phyloP scores from a whole-genome alignment of 495 filamentous ascomycete genomes.

The Penicillium antarcticum region DNA sequence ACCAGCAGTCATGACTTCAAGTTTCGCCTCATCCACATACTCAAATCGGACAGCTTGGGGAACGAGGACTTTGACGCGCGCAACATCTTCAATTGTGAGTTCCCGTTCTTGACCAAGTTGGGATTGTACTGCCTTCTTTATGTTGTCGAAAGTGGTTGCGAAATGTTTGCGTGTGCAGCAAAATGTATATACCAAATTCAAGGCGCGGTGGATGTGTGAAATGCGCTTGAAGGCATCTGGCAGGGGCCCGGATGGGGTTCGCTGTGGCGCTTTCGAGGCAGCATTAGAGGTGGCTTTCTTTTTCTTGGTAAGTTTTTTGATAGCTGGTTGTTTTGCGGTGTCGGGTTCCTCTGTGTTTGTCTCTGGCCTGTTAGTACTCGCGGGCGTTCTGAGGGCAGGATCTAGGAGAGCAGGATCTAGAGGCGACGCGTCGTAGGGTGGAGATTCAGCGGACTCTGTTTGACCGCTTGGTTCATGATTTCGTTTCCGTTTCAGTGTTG shows the following conservation, averaged over 20 bases:
- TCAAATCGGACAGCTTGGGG: slow-evolving; percentile 75
- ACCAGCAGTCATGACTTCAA: slow-evolving; percentile 75
- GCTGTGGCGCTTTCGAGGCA: slow-evolving; percentile 14
- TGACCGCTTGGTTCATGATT: slow-evolving; percentile 3
- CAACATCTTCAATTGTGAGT: slow-evolving; percentile 73
- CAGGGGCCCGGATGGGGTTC: slow-evolving; percentile 55
- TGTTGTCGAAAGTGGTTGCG: slow-evolving; percentile 84
- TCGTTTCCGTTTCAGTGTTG: slow-evolving; percentile 20
- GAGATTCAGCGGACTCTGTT: neutral
- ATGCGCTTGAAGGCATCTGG: slow-evolving; percentile 70
- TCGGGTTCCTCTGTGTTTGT: neutral
- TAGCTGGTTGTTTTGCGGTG: slow-evolving; percentile 3
- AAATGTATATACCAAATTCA: slow-evolving; percentile 94
- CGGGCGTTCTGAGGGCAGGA: neutral
- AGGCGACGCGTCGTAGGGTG: slow-evolving; percentile 19
- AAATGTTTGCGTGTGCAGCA: slow-evolving; percentile 89
- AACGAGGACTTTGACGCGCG: slow-evolving; percentile 72
- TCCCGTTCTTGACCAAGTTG: slow-evolving; percentile 63
- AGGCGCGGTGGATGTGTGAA: slow-evolving; percentile 72
- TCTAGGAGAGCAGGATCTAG: neutral
- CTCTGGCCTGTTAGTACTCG: neutral
- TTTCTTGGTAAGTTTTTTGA: neutral
- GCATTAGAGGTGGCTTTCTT: slow-evolving; percentile 7
- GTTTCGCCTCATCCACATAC: slow-evolving; percentile 78
- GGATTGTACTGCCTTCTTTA: slow-evolving; percentile 78